phyloP scores from a whole-genome alignment of 2,329 filamentous ascomycete species.

The Chaetomium olivaceum region DNA sequence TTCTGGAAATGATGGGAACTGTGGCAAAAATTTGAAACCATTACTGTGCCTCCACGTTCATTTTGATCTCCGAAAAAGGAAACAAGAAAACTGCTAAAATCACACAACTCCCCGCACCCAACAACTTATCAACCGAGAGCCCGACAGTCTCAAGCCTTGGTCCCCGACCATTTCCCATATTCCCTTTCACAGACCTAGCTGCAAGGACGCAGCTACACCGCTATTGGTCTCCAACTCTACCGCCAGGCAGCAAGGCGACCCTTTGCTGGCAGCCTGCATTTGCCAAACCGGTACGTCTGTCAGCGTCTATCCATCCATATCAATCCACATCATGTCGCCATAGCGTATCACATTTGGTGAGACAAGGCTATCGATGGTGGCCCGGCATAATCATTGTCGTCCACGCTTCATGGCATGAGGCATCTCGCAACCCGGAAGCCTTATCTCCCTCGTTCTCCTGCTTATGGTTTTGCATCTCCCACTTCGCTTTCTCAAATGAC shows the following conservation, averaged over 20 bases:
- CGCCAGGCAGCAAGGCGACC: slow-evolving; percentile 25
- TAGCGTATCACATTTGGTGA: not conserved
- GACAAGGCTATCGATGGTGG: not conserved
- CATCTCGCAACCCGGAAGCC: not conserved
- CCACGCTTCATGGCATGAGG: not conserved
- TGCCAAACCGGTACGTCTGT: slow-evolving; percentile 26
- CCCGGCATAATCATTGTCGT: not conserved
- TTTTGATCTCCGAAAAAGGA: not conserved
- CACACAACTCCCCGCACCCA: not conserved
- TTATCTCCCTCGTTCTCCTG: not conserved
- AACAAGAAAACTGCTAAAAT: not conserved
- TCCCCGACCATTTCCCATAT: not conserved
- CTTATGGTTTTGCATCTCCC: not conserved
- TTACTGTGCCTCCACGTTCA: not conserved
- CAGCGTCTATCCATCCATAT: not conserved
- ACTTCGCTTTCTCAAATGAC: not conserved
- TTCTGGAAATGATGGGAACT: not conserved
- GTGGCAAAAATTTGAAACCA: not conserved
- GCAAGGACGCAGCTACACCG: slow-evolving; percentile 14
- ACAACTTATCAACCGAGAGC: not conserved
- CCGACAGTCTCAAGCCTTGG: not conserved
- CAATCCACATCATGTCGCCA: slow-evolving; percentile 7
- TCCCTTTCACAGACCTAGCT: not conserved
- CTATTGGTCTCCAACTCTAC: slow-evolving; percentile 23
- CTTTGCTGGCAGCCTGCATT: slow-evolving; percentile 20